phyloP scores from a whole-genome alignment of 2,329 filamentous ascomycete species.

The Emmonsia crescens region DNA sequence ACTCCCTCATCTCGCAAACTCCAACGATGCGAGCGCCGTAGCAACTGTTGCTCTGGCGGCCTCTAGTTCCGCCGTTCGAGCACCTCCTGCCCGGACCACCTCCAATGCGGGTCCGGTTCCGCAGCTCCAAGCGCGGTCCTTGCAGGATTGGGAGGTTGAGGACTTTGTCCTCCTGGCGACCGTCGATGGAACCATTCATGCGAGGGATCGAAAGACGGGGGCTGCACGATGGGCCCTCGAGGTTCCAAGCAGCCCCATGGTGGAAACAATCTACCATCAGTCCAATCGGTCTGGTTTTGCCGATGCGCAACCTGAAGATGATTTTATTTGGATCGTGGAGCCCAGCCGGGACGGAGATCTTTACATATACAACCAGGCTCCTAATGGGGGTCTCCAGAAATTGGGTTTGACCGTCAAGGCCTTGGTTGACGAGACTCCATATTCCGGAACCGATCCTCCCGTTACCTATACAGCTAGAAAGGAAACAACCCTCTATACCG shows the following conservation, averaged over 20 bases:
- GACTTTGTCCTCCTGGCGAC: slow-evolving; percentile 99
- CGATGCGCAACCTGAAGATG: slow-evolving; percentile 55
- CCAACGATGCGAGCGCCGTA: slow-evolving; percentile 79
- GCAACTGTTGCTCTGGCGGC: slow-evolving; percentile 92
- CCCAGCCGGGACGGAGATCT: slow-evolving; percentile 77
- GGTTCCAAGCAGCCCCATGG: slow-evolving; percentile 68
- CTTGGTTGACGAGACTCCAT: slow-evolving; percentile 74
- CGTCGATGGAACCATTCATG: slow-evolving; percentile 93
- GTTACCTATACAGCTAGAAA: slow-evolving; percentile 88
- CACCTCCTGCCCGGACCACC: slow-evolving; percentile 67
- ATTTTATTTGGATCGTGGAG: slow-evolving; percentile 92
- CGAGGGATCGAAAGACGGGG: slow-evolving; percentile 78
- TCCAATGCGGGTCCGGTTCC: slow-evolving; percentile 58
- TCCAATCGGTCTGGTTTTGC: slow-evolving; percentile 54
- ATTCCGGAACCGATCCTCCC: slow-evolving; percentile 60
- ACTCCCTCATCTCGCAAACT: slow-evolving; percentile 9
- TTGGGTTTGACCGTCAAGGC: slow-evolving; percentile 52
- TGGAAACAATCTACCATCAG: slow-evolving; percentile 76
- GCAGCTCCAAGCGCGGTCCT: slow-evolving; percentile 88
- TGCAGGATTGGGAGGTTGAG: slow-evolving; percentile 99
- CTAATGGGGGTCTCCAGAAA: slow-evolving; percentile 36
- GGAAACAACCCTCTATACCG: slow-evolving; percentile 75
- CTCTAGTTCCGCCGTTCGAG: slow-evolving; percentile 70
- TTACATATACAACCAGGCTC: slow-evolving; percentile 70
- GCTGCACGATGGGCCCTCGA: slow-evolving; percentile 75